Base-by-base conservation (phyloP, 257 asterid species). In the Fraxinus cuspidata region DNA sequence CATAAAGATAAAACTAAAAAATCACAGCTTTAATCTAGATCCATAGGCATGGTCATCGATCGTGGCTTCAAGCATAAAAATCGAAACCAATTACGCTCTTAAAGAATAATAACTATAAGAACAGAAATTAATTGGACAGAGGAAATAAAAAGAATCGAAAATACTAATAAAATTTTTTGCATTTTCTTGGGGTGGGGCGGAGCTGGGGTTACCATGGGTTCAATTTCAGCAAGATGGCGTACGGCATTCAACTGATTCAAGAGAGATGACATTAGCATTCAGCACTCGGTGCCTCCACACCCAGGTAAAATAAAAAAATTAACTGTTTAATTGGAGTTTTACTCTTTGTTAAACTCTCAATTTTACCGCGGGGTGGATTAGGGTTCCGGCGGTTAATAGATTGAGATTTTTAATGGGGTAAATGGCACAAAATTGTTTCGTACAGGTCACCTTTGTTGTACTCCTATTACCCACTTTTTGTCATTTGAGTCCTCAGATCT, bases 221-320 rank as follows among this genome's bases (percentile, higher is more conserved):
- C 87, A 71, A 79, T 72, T 70, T 82, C 89, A 42, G 87, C 86
- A 72, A 83, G 86, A 77, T 78, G 83, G 73, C 79, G 83, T 73
- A 67, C 78, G 40, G 83, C 81, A 71, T 70, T 76, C 49, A 42
- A 10, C 18, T 42, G 49, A 12, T 10, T 42, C 84, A 85, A 80
- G 83, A 84, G 16, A 75, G 71, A 28, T 72, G 79, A 71, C 53
- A 69, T 73, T 82, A 73, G 63, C 29, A n/a, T 76, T 71, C 56
- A 58, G 71, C 49, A 18, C 70, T 0, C 34, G 9, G 34, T 18
- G 34, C 34, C 0, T 11, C 32, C n/a, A 23, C 69, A 23, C 69
- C 32, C 68, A 23, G 25, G 32, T 3, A 63, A 63, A 63, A 27
- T 0, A 7, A 25, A 25, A 25, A 25, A 63, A 25, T 63, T 25